Conservation (phyloP, 1,284 basidiomycete species). For the Fomitopsis schrenkii region DNA sequence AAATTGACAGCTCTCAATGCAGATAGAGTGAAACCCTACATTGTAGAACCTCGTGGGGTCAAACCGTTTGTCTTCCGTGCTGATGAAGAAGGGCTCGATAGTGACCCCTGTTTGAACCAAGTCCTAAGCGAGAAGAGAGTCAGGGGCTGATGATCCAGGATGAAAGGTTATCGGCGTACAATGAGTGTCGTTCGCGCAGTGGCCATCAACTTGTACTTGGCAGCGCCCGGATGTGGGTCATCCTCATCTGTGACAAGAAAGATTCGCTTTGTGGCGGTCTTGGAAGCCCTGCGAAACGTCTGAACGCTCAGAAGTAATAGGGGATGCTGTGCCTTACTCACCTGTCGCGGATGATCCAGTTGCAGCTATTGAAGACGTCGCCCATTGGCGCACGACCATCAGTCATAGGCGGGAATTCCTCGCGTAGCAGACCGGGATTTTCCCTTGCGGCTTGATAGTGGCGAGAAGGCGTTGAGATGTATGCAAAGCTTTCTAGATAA, state of each 20-base stretch:
- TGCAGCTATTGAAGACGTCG: constrained; percentile 84
- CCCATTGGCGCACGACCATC: constrained; percentile 65
- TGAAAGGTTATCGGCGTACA: constrained; percentile 33
- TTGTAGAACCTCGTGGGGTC: constrained; percentile 82
- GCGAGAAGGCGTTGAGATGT: not conserved
- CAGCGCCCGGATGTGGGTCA: constrained; percentile 45
- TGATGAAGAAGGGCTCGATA: constrained; percentile 93
- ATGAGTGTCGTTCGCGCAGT: constrained; percentile 68
- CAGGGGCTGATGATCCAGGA: not conserved
- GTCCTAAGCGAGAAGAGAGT: constrained; percentile 49
- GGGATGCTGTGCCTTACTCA: constrained; percentile 32
- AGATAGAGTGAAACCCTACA: constrained; percentile 38
- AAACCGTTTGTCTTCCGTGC: constrained; percentile 65
- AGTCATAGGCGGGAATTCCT: constrained; percentile 57
- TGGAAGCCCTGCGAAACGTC: constrained; percentile 60
- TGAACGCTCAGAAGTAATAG: not conserved
- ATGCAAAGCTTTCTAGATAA: not conserved
- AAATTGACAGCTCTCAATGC: not conserved
- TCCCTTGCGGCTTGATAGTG: constrained; percentile 47
- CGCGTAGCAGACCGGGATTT: constrained; percentile 49
- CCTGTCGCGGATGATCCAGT: constrained; percentile 85
- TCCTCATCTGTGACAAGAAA: constrained; percentile 95
- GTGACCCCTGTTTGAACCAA: constrained; percentile 76
- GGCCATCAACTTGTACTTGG: constrained; percentile 52
- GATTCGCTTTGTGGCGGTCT: constrained; percentile 84